Conservation (phyloP, 768 basidiomycete species). For the Phlebiopsis gigantea region DNA sequence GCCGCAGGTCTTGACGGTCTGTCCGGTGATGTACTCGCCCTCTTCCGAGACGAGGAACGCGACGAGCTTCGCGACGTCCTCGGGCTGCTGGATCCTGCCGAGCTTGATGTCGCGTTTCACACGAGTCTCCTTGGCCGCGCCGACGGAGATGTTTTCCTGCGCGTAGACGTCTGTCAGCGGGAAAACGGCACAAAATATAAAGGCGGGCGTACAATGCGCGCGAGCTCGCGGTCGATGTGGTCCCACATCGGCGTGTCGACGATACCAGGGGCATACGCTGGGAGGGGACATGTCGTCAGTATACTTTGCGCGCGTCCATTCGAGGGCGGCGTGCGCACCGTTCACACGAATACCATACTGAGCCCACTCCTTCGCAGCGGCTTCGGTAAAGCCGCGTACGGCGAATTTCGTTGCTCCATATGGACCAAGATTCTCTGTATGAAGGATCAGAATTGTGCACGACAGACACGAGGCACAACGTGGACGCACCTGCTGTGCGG, state of each 20-base stretch:
- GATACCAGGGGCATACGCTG: conserved; percentile 27
- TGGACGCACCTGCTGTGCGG: conserved; percentile 25
- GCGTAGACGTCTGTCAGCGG: background rate
- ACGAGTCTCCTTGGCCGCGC: conserved; percentile 24
- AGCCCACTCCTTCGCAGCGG: conserved; percentile 29
- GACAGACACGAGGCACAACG: background rate
- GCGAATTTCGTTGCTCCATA: conserved; percentile 31
- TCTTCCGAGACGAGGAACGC: conserved; percentile 29
- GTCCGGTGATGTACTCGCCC: conserved; percentile 29
- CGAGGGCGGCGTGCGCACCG: conserved; percentile 15
- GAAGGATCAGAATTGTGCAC: background rate
- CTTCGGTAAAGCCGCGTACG: conserved; percentile 29
- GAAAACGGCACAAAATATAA: background rate
- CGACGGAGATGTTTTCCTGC: conserved; percentile 23
- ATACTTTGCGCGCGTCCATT: background rate
- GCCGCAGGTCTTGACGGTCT: conserved; percentile 29
- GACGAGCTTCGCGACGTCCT: conserved; percentile 30
- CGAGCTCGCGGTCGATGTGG: conserved; percentile 27
- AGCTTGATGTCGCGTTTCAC: conserved; percentile 26
- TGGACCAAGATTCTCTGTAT: conserved; percentile 24
- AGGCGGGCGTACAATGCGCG: conserved; percentile 19
- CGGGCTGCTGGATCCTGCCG: conserved; percentile 27
- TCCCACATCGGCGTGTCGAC: conserved; percentile 31
- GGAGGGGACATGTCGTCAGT: background rate
- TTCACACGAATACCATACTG: conserved; percentile 29